Base-by-base conservation (phyloP, 768 basidiomycete genomes). In the Tylopilus balloui region DNA sequence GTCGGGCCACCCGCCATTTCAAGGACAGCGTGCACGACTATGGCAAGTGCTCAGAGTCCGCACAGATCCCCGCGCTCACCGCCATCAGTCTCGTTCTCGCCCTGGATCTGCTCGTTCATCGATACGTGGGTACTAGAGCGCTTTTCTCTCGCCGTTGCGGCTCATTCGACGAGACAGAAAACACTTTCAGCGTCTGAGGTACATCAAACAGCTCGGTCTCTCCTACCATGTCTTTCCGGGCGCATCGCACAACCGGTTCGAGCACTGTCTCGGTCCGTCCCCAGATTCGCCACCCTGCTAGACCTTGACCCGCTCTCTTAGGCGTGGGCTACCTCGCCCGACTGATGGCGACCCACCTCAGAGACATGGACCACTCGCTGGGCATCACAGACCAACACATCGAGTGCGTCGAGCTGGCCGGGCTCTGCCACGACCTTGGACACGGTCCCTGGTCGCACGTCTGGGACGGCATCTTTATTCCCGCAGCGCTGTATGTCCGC, bases 401-500 rank as follows among this genome's bases (percentile, higher is more conserved):
- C 25, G 73, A 75, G 42, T 92, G 90, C 50, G 83, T 92, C 15
- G 83, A 86, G 50, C 71, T 92, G 20, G 89, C 89, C 0, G 90
- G 88, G 0, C 71, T 91, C 3, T 90, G 88, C 48, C 90, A 92
- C 56, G 89, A 92, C 64, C 78, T 92, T 4, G 89, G 88, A 0
- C 89, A 91, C 58, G 90, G 90, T 0, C 89, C 89, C 0, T 91
- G 86, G 82, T 85, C 81, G 50, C 90, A 92, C 63, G 83, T 92
- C 8, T 92, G 86, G 84, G 89, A 92, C 54, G 68, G 70, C 7
- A 59, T 72, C 45, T 90, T 88, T 64, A 88, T 92, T 44, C 87
- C 87, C 1, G 48, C 58, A 4, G 81, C 79, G 1, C 53, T 80
- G 88, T 88, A 58, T 57, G 79, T 73, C n/a, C 17, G 1, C 7